A percentile compares a stretch with the other conserved stretches of the same genome.
Evolutionary conservation across 2,329 filamentous ascomycete species (phyloP).

Genomic region (Penicillium sp.): DNA sequence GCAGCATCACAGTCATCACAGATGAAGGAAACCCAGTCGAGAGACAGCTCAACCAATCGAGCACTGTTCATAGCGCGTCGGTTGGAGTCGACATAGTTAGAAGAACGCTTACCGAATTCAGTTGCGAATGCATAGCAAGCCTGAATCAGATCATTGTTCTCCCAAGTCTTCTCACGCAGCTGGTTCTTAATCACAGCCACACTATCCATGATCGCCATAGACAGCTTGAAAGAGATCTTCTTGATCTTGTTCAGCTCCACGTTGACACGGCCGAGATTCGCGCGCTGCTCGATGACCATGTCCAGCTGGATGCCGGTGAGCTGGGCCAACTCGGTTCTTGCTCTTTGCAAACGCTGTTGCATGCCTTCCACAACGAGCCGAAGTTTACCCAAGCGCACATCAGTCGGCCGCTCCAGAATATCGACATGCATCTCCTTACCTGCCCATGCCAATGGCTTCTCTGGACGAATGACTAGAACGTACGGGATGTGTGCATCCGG

Average conservation of each 20-base stretch:
- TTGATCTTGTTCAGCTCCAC: conserved; percentile 87
- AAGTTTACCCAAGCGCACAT: conserved; percentile 80
- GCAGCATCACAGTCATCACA: conserved; percentile 93
- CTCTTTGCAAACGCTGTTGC: conserved; percentile 69
- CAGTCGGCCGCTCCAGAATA: conserved; percentile 71
- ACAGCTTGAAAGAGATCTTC: conserved; percentile 91
- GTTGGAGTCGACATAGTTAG: conserved; percentile 94
- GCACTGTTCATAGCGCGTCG: conserved; percentile 94
- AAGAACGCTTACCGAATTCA: conserved; percentile 91
- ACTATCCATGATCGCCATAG: conserved; percentile 98
- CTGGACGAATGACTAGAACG: conserved; percentile 76
- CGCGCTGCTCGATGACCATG: conserved; percentile 83
- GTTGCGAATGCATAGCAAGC: conserved; percentile 99
- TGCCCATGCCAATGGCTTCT: conserved; percentile 73
- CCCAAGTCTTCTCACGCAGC: conserved; percentile 62
- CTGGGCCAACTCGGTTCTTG: conserved; percentile 72
- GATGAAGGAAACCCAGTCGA: conserved; percentile 98
- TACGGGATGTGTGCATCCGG: conserved; percentile 79
- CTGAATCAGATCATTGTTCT: conserved; percentile 93
- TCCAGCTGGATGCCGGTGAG: conserved; percentile 80
- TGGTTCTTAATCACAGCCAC: conserved; percentile 89
- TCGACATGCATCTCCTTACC: conserved; percentile 68
- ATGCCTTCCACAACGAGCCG: conserved; percentile 86
- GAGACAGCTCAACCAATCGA: conserved; percentile 83
- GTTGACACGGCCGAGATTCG: conserved; percentile 90